phyloP scores from a whole-genome alignment of 768 basidiomycete genomes.

The Auricularia cornea region DNA sequence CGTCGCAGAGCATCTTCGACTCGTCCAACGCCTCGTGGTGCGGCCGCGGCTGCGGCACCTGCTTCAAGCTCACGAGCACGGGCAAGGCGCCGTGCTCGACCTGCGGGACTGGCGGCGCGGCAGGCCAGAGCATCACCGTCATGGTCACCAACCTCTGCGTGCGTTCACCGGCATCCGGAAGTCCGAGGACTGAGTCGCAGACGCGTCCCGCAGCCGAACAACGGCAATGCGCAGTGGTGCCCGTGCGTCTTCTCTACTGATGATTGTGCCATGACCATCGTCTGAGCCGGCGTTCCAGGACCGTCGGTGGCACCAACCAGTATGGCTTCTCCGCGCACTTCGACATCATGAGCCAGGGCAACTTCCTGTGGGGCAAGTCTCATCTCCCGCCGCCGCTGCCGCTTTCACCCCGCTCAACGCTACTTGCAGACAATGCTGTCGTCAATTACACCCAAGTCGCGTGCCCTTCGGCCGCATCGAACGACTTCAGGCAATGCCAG shows the following conservation, averaged over 20 bases:
- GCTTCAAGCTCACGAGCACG: neutral
- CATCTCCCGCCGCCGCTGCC: no score
- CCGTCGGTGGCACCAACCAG: conserved; percentile 1
- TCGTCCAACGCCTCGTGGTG: neutral
- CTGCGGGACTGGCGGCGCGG: neutral
- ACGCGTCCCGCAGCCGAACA: neutral
- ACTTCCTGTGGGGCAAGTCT: neutral
- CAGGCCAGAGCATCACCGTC: conserved; percentile 1
- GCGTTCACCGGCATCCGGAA: neutral
- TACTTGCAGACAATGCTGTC: neutral
- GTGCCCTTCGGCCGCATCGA: neutral
- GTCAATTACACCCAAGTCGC: conserved; percentile 1
- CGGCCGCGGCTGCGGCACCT: conserved; percentile 1
- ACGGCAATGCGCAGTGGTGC: conserved; percentile 3
- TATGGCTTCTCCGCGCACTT: conserved; percentile 3
- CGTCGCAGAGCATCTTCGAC: conserved; percentile 1
- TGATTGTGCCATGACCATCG: neutral
- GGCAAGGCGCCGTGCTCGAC: neutral
- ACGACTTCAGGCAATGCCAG: conserved; percentile 3
- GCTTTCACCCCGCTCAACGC: neutral
- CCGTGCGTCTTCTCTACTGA: neutral
- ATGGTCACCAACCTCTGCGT: conserved; percentile 2
- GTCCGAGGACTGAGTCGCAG: neutral
- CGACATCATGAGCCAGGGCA: neutral
- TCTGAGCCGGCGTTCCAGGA: neutral